Conservation (phyloP, 345 rosid genomes). For the Eutrema yunnanense region DNA sequence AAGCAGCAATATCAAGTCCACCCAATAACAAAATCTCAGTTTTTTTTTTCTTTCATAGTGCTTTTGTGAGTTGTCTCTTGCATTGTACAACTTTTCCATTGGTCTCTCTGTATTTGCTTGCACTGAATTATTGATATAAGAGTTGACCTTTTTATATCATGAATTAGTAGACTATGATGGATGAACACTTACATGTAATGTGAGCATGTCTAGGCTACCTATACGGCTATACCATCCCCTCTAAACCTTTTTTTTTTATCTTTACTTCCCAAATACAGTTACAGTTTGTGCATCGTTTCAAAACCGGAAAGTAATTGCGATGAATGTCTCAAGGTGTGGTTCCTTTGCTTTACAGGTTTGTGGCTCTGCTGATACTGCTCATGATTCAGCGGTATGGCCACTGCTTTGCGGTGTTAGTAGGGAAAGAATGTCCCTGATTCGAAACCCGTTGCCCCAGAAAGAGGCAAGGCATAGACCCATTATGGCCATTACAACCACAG, state of each 20-base stretch:
- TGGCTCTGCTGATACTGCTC: not conserved
- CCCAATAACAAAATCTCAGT: not conserved
- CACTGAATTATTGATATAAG: not conserved
- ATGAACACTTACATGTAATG: not conserved
- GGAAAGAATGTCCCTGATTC: conserved; percentile 53
- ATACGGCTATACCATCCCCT: conserved; percentile 25
- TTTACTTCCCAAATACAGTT: conserved; percentile 9
- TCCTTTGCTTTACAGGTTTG: conserved; percentile 10
- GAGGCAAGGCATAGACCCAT: conserved; percentile 95
- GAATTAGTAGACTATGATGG: conserved; percentile 13
- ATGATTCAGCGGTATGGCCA: conserved; percentile 36
- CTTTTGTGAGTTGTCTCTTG: not conserved
- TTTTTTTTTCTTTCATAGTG: not conserved
- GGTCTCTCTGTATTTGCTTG: not conserved
- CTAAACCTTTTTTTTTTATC: not conserved
- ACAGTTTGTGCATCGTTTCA: not conserved
- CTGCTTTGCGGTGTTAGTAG: conserved; percentile 27
- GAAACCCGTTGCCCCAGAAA: conserved; percentile 76
- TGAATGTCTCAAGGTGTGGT: not conserved
- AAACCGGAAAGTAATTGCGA: not conserved
- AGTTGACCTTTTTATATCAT: not conserved
- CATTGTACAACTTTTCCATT: not conserved
- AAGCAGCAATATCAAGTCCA: not conserved
- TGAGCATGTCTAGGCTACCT: conserved; percentile 3
- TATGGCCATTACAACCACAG: conserved; percentile 94